Evolutionary conservation across 2,329 filamentous ascomycete genomes (phyloP).

Genomic region (Colletotrichum sp.): DNA sequence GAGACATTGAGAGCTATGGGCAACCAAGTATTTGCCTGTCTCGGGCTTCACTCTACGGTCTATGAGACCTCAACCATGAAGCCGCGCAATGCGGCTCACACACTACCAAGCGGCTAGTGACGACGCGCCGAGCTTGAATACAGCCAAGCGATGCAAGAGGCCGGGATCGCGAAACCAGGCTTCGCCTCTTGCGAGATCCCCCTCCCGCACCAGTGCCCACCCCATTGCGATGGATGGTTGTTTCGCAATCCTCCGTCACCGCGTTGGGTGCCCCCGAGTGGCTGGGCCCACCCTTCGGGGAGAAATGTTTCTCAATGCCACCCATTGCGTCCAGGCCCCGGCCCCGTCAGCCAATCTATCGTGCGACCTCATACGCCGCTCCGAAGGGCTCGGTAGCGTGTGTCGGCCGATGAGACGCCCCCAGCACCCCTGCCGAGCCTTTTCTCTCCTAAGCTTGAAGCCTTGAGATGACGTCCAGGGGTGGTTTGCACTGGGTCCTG

Average conservation of each 20-base stretch:
- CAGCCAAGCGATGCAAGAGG: background rate
- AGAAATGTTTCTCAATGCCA: background rate
- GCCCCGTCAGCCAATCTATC: background rate
- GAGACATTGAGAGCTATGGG: background rate
- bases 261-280: background rate
- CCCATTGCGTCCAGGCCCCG: background rate
- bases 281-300: background rate
- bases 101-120: background rate
- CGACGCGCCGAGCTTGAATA: background rate
- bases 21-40: background rate
- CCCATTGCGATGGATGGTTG: background rate
- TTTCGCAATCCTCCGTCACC: background rate
- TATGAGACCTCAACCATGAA: background rate
- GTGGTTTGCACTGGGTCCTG: background rate
- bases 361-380: background rate
- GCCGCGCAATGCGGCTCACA: background rate
- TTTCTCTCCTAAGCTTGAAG: background rate
- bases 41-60: background rate
- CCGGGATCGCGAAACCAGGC: slow-evolving; percentile 7
- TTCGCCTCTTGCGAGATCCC: background rate
- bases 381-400: background rate
- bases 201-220: background rate
- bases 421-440: slow-evolving; percentile 9
- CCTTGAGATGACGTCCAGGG: background rate
- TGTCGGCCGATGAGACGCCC: slow-evolving; percentile 16